phyloP scores from a whole-genome alignment of 441 rosid genomes.

The California macrophylla region DNA sequence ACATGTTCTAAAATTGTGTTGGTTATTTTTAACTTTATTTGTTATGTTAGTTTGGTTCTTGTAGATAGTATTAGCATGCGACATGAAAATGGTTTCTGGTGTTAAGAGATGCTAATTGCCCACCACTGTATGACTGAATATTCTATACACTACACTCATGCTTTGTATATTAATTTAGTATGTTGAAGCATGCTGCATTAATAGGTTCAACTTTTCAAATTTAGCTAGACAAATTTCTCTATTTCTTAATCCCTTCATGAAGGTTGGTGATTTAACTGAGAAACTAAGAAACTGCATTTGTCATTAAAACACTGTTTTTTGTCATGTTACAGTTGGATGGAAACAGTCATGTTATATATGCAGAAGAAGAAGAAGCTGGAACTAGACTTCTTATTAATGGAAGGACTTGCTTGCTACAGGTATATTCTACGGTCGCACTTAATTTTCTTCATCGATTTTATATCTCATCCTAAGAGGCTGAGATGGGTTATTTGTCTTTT shows the following conservation, averaged over 20 bases:
- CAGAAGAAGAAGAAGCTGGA: conserved; percentile 99
- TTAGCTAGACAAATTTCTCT: not conserved
- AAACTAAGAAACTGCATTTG: not conserved
- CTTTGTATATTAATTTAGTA: not conserved
- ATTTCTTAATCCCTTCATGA: not conserved
- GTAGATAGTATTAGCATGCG: not conserved
- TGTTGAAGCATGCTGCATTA: not conserved
- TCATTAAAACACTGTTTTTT: not conserved
- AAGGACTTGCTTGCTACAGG: conserved; percentile 97
- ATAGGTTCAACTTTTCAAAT: not conserved
- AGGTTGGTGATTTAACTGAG: not conserved
- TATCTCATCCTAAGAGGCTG: conserved; percentile 1
- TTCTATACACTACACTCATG: not conserved
- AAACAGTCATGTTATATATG: conserved; percentile 97
- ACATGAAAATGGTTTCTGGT: not conserved
- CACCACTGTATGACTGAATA: not conserved
- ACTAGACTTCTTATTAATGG: conserved; percentile 99
- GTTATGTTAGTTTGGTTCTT: not conserved
- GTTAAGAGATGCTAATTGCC: not conserved
- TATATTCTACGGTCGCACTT: conserved; percentile 16
- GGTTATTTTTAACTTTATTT: not conserved
- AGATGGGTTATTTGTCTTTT: conserved; percentile 17
- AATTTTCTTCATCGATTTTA: conserved; percentile 8
- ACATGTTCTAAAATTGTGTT: not conserved
- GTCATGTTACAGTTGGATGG: conserved; percentile 72